Percentiles rank a stretch among this genome's conserved stretches.
These are phyloP conservation scores for Tetracladium setigerum DNA, from an alignment of 495 filamentous ascomycete species.

Conservation along the genomic window DNA sequence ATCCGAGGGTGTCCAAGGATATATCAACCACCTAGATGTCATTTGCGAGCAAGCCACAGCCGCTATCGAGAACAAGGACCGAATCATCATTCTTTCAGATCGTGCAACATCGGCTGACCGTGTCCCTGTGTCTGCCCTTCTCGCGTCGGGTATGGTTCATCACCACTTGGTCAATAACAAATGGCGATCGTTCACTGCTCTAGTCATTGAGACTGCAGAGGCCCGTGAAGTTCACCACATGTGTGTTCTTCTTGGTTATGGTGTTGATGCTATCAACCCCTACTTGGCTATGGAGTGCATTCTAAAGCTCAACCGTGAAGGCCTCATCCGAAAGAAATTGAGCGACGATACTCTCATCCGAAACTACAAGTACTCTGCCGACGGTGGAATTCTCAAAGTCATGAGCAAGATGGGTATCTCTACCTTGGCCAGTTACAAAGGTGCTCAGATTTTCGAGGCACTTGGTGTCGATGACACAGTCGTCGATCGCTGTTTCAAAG, in stretches of 20 bases:
- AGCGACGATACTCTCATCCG: slow-evolving; percentile 77
- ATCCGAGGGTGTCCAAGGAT: slow-evolving; percentile 73
- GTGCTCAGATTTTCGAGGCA: slow-evolving; percentile 99
- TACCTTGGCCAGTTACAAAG: slow-evolving; percentile 96
- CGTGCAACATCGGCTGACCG: slow-evolving; percentile 77
- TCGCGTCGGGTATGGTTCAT: slow-evolving; percentile 93
- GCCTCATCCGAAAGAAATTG: slow-evolving; percentile 84
- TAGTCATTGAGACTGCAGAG: slow-evolving; percentile 92
- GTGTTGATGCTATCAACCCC: slow-evolving; percentile 92
- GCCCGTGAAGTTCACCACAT: slow-evolving; percentile 98
- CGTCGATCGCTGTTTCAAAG: slow-evolving; percentile 93
- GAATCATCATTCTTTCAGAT: slow-evolving; percentile 86
- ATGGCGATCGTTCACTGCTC: slow-evolving; percentile 83
- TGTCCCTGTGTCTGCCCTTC: slow-evolving; percentile 78
- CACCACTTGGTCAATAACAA: slow-evolving; percentile 96
- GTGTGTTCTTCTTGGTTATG: slow-evolving; percentile 95
- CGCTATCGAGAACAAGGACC: slow-evolving; percentile 77
- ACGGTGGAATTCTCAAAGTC: slow-evolving; percentile 97
- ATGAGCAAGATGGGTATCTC: slow-evolving; percentile 99
- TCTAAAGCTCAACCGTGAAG: slow-evolving; percentile 95
- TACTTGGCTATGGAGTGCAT: slow-evolving; percentile 98
- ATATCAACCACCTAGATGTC: slow-evolving; percentile 79
- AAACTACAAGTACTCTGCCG: slow-evolving; percentile 97
- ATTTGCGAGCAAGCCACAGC: slow-evolving; percentile 85
- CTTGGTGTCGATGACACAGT: slow-evolving; percentile 93